Percentiles rank a stretch among this genome's conserved stretches.
phyloP scores from a whole-genome alignment of 371 early-diverging fungal genomes.

The Mortierella sp. region DNA sequence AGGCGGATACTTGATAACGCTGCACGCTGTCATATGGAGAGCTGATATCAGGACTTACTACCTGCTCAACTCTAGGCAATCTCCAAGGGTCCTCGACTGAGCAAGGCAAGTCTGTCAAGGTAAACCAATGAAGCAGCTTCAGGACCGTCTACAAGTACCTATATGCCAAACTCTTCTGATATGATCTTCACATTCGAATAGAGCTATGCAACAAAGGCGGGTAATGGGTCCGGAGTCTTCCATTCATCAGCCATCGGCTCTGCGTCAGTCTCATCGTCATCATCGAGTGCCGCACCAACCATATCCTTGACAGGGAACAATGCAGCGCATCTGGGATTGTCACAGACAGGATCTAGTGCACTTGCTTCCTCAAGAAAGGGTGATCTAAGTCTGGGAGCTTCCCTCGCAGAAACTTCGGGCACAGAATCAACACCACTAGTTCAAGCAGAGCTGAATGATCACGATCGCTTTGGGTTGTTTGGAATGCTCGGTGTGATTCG shows the following conservation, averaged over 20 bases:
- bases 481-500: slow-evolving; percentile 82
- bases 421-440: slow-evolving; percentile 6
- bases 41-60: no score
- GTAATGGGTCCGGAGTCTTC: slow-evolving; percentile 40
- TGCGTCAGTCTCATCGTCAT: slow-evolving; percentile 8
- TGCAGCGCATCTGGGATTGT: slow-evolving; percentile 6
- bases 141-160: no score
- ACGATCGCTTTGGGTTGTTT: slow-evolving; percentile 70
- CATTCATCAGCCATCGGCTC: slow-evolving; percentile 19
- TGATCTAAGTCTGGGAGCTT: neutral
- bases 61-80: no score
- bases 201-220: slow-evolving; percentile 50
- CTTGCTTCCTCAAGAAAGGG: slow-evolving; percentile 9
- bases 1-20: no score
- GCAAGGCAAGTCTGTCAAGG: no score
- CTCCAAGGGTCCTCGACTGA: no score
- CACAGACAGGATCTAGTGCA: slow-evolving; percentile 3
- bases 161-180: no score
- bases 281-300: slow-evolving; percentile 11
- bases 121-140: no score
- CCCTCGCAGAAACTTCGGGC: neutral
- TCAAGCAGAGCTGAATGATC: slow-evolving; percentile 20
- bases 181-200: no score
- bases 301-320: slow-evolving; percentile 5
- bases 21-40: no score